Evolutionary conservation across 176 grass and related monocot species (phyloP).

Genomic region (Bonia amplexicaulis): DNA sequence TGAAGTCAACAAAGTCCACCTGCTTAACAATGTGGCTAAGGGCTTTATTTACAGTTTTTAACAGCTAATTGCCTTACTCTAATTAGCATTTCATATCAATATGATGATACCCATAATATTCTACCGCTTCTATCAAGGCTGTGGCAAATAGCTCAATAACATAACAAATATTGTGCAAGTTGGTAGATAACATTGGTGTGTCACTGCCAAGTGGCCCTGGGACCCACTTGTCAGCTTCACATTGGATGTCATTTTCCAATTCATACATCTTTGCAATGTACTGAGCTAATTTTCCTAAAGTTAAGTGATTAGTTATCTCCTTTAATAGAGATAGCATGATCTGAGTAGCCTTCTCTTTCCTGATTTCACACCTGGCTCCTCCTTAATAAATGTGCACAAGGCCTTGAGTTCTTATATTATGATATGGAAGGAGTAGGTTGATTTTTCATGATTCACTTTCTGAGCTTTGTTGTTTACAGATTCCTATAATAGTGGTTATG

Average conservation of each 20-base stretch:
- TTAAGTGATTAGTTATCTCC: neutral
- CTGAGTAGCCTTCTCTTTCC: neutral
- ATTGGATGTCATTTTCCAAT: neutral
- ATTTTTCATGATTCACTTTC: constrained; percentile 15
- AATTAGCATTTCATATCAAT: neutral
- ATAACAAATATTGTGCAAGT: neutral
- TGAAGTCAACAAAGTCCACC: too few species aligned
- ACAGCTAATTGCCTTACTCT: neutral
- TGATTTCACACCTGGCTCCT: neutral
- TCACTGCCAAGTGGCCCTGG: neutral
- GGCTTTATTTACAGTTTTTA: neutral
- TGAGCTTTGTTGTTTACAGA: constrained; percentile 45
- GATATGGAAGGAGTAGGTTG: constrained; percentile 1
- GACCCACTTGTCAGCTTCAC: neutral
- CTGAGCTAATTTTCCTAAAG: neutral
- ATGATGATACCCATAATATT: neutral
- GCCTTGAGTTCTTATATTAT: neutral
- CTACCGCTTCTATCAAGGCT: neutral
- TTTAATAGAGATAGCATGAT: constrained; percentile 3
- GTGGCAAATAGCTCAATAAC: neutral
- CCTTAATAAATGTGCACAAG: neutral
- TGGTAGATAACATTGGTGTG: neutral
- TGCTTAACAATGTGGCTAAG: neutral
- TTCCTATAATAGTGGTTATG: constrained; percentile 95
- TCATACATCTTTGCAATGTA: neutral